phyloP scores from a whole-genome alignment of 768 basidiomycete genomes.

The Termitomyces eurrhizus region DNA sequence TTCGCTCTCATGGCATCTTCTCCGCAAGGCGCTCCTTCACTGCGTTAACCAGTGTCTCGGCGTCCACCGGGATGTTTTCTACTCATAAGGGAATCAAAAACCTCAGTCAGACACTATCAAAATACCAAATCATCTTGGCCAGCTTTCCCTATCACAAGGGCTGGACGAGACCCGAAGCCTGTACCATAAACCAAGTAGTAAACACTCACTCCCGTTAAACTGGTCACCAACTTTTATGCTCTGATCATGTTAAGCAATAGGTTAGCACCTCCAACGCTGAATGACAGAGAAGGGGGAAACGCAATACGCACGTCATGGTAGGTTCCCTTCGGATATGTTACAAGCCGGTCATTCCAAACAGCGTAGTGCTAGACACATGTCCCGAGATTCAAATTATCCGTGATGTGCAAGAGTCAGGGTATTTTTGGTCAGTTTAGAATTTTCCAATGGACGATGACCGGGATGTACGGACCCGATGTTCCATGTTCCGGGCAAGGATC shows the following conservation, averaged over 20 bases:
- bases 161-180: background rate
- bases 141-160: background rate
- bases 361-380: slow-evolving; percentile 43
- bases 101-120: background rate
- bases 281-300: slow-evolving; percentile 2
- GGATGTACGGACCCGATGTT: slow-evolving; percentile 30
- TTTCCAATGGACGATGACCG: slow-evolving; percentile 1
- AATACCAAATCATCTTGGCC: background rate
- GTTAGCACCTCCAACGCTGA: slow-evolving; percentile 2
- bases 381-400: background rate
- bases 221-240: slow-evolving; percentile 15
- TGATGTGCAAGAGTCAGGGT: background rate
- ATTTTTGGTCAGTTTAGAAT: background rate
- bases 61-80: slow-evolving; percentile 56
- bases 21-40: slow-evolving; percentile 50
- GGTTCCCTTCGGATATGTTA: slow-evolving; percentile 30
- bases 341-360: slow-evolving; percentile 61
- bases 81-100: background rate
- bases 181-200: background rate
- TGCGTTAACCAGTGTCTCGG: slow-evolving; percentile 49
- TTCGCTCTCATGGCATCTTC: background rate
- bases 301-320: slow-evolving; percentile 23
- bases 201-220: slow-evolving; percentile 21
- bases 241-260: slow-evolving; percentile 9
- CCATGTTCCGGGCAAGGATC: slow-evolving; percentile 37